Percentiles rank a stretch among this genome's conserved stretches.
Conservation (phyloP, 1,139 yeast genomes). For the Suhomyces bribrorum region DNA sequence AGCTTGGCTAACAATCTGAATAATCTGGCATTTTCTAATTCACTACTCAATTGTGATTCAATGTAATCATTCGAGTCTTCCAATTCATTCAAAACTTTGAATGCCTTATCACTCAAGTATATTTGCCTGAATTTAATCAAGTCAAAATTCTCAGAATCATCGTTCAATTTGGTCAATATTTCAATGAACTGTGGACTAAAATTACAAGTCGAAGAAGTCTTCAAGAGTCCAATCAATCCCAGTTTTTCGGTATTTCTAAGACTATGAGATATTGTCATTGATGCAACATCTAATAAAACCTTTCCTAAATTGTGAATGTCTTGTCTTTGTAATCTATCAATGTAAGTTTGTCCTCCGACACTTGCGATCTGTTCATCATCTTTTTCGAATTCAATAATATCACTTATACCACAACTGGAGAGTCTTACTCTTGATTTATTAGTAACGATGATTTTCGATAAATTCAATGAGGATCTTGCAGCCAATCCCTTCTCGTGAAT, state of each 20-base stretch:
- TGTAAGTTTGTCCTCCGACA: constrained; percentile 16
- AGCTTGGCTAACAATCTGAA: constrained; percentile 81
- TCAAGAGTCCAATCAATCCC: constrained; percentile 17
- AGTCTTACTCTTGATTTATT: constrained; percentile 69
- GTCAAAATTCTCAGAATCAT: constrained; percentile 10
- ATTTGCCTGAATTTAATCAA: constrained; percentile 20
- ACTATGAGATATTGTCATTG: constrained; percentile 38
- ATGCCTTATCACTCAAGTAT: constrained; percentile 40
- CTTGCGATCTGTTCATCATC: constrained; percentile 30
- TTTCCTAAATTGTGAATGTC: constrained; percentile 63
- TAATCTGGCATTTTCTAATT: constrained; percentile 84
- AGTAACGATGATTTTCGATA: constrained; percentile 72
- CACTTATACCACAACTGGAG: constrained; percentile 71
- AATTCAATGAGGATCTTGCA: constrained; percentile 59
- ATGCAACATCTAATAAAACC: constrained; percentile 57
- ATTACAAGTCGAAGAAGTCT: constrained; percentile 18
- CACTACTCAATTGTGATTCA: constrained; percentile 67
- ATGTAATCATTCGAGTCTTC: constrained; percentile 61
- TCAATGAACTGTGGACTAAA: constrained; percentile 28
- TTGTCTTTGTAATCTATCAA: constrained; percentile 39
- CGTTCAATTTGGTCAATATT: constrained; percentile 11
- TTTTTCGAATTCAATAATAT: constrained; percentile 53
- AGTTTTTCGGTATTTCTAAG: constrained; percentile 19
- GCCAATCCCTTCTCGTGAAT: constrained; percentile 66
- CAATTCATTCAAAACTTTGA: constrained; percentile 52